Base-by-base conservation (phyloP, 768 basidiomycete species). In the Collybiopsis confluens region DNA sequence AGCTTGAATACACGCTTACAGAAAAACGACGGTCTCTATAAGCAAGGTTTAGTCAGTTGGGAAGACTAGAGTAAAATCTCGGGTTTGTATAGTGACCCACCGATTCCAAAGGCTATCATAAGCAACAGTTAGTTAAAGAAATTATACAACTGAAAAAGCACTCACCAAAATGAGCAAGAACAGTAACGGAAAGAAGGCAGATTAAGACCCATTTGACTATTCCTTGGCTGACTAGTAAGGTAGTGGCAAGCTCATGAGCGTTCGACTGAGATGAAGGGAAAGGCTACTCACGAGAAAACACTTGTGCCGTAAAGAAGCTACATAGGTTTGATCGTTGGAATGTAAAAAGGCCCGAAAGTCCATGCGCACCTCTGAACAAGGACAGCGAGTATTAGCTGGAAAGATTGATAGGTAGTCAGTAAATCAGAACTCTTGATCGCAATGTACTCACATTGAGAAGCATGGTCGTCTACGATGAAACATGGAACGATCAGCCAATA, bases 51-150 rank as follows among this genome's bases (percentile, higher is more conserved):
- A n/a, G n/a, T n/a, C n/a, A n/a, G n/a, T 16, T 37, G 18, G 35
- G 36, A 11, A 15, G 3, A 6, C 11, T 2, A 7, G 33, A 5
- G 23, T 7, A 36, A n/a, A 37, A 23, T 11, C 16, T 10, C 24
- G 7, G 11, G 16, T 20, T 64, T 51, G 37, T 71, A 65, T 67
- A 54, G 44, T 67, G 68, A 55, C 63, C 41, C 56, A 71, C 73
- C 72, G 7, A 73, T 56, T 41, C 73, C 73, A 52, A 76, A 74
- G 1, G 58, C 68, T 55, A 30, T 47, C 16, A n/a, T n/a, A 71
- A 61, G 18, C n/a, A 20, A 45, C 7, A 16, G n/a, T 26, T 38
- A 16, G 2, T 20, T 45, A 18, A 35, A 37, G 24, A 21, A 30
- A 15, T 38, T 51, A 52, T 69, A n/a, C 69, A 4, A 59, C 64